These are phyloP conservation scores for Canna indica DNA, from an alignment of 176 grass and related monocot genomes.

Conservation along the genomic window DNA sequence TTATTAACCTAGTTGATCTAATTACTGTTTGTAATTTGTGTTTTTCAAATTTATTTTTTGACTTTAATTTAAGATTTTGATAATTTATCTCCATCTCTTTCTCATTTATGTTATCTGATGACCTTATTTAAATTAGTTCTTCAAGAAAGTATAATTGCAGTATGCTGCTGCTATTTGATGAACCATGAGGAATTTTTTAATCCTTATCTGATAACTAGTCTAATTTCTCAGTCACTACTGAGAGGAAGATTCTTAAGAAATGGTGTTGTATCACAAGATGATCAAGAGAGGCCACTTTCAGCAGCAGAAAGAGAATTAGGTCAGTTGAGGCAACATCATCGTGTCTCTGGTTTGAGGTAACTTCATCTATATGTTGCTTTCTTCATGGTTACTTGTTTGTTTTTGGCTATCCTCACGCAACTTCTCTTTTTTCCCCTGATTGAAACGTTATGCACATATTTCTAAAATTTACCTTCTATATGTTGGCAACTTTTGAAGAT, in stretches of 20 bases:
- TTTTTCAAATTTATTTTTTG: neutral
- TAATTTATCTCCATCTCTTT: neutral
- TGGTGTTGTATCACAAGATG: slow-evolving; percentile 28
- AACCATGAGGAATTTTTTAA: neutral
- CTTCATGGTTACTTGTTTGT: neutral
- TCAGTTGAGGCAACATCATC: slow-evolving; percentile 62
- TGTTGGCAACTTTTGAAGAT: neutral
- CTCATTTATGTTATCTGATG: neutral
- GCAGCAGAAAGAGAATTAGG: slow-evolving; percentile 65
- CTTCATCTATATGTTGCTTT: neutral
- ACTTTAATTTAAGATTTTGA: neutral
- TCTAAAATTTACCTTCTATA: neutral
- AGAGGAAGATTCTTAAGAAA: slow-evolving; percentile 80
- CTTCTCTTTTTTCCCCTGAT: too few relatives aligned
- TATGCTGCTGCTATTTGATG: neutral
- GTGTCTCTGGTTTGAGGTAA: slow-evolving; percentile 79
- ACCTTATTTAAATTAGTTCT: neutral
- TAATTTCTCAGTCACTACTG: slow-evolving; percentile 40
- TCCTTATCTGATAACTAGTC: neutral
- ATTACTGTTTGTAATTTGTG: neutral
- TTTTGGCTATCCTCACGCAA: too few relatives aligned
- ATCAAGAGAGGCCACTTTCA: slow-evolving; percentile 54
- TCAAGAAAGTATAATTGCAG: neutral
- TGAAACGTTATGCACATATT: too few relatives aligned
- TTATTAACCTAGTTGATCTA: neutral